phyloP scores from a whole-genome alignment of 2,329 filamentous ascomycete genomes.

The Monosporascus sp. region DNA sequence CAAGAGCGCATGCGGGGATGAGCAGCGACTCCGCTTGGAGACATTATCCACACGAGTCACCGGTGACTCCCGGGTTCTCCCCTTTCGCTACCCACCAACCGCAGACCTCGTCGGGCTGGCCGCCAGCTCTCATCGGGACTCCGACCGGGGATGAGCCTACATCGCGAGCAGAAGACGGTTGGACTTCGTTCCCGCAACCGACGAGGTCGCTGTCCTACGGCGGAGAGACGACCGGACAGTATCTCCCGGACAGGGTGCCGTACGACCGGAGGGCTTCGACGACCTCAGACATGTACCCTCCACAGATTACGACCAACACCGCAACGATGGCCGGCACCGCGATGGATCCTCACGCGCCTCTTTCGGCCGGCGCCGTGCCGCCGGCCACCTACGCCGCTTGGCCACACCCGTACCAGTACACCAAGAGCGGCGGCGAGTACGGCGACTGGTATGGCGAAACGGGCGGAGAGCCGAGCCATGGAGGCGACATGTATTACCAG shows the following conservation, averaged over 20 bases:
- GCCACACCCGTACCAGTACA: conserved; percentile 41
- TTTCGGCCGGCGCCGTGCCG: conserved; percentile 35
- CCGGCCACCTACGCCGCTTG: conserved; percentile 37
- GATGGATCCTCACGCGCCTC: conserved; percentile 29
- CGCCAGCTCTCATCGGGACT: conserved; percentile 17
- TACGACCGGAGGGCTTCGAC: conserved; percentile 41
- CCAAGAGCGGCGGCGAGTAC: conserved; percentile 29
- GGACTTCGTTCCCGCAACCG: conserved; percentile 37
- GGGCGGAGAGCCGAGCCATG: conserved; percentile 29
- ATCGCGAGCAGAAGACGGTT: conserved; percentile 38
- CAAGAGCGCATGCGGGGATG: conserved; percentile 39
- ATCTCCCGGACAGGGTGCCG: conserved; percentile 31
- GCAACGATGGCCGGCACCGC: conserved; percentile 26
- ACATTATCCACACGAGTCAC: conserved; percentile 44
- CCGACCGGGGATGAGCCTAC: conserved; percentile 33
- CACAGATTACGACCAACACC: conserved; percentile 16
- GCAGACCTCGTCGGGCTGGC: conserved; percentile 37
- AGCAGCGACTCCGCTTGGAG: conserved; percentile 39
- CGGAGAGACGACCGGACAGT: conserved; percentile 37
- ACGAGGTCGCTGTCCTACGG: conserved; percentile 46
- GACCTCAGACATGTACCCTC: conserved; percentile 39
- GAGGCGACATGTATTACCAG: conserved; percentile 6
- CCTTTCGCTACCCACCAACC: conserved; percentile 41
- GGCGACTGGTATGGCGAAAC: conserved; percentile 25
- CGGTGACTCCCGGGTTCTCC: conserved; percentile 45